A percentile compares a stretch with the other conserved stretches of the same genome.
Evolutionary conservation across 768 basidiomycete species (phyloP).

Genomic region (Ramaria sp.): DNA sequence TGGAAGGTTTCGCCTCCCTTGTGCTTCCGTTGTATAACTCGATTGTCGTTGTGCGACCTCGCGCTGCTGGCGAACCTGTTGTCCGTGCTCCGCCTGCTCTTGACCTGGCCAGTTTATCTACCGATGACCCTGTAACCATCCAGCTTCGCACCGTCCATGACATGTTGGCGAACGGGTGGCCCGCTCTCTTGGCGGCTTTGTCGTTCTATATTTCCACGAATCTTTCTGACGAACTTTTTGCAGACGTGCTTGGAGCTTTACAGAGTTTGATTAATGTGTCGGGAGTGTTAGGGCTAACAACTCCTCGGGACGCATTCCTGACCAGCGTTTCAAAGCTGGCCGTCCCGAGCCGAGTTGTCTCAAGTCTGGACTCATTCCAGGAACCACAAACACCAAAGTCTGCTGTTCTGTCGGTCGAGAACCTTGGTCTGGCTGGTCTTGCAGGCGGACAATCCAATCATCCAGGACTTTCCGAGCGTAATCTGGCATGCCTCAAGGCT

Average conservation of each 20-base stretch:
- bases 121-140: slow-evolving; percentile 39
- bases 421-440: slow-evolving; percentile 44
- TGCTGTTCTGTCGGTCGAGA: slow-evolving; percentile 46
- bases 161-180: slow-evolving; percentile 87
- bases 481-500: slow-evolving; percentile 83
- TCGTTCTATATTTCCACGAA: slow-evolving; percentile 87
- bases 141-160: slow-evolving; percentile 57
- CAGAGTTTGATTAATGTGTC: slow-evolving; percentile 81
- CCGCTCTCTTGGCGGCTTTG: slow-evolving; percentile 80
- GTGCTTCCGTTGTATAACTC: slow-evolving; percentile 67
- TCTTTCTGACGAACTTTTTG: slow-evolving; percentile 86
- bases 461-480: slow-evolving; percentile 78
- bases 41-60: slow-evolving; percentile 47
- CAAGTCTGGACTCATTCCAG: slow-evolving; percentile 55
- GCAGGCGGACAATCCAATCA: slow-evolving; percentile 31
- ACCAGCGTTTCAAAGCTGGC: slow-evolving; percentile 83
- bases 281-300: slow-evolving; percentile 77
- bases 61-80: slow-evolving; percentile 49
- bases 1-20: slow-evolving; percentile 73
- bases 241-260: slow-evolving; percentile 71
- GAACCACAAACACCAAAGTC: slow-evolving; percentile 54
- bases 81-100: slow-evolving; percentile 67
- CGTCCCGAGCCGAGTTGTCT: slow-evolving; percentile 84
- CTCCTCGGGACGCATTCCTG: slow-evolving; percentile 90
- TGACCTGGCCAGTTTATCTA: slow-evolving; percentile 44